Conservation (phyloP, 2,329 filamentous ascomycete species). For the Beauveria australis region DNA sequence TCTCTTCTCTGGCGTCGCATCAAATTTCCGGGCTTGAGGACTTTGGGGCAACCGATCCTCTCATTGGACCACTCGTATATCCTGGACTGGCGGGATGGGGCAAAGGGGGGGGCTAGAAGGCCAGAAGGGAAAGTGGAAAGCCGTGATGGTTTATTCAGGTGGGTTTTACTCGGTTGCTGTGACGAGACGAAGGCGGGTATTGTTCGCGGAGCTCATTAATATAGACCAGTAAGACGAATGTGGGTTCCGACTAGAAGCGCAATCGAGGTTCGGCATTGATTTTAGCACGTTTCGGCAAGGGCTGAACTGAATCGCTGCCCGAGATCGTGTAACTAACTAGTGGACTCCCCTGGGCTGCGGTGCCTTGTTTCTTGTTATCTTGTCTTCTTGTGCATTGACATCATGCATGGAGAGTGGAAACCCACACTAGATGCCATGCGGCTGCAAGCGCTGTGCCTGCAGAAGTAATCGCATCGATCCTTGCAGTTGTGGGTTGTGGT, state of each 20-base stretch:
- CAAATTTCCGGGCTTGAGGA: conserved; percentile 5
- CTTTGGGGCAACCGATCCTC: background rate
- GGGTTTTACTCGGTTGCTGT: no score
- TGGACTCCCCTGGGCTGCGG: background rate
- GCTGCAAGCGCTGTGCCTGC: background rate
- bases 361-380: background rate
- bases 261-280: background rate
- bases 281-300: background rate
- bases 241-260: background rate
- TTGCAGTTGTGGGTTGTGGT: background rate
- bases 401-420: background rate
- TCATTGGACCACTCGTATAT: background rate
- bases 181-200: no score
- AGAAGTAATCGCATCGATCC: background rate
- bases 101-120: background rate
- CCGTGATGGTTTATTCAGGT: no score
- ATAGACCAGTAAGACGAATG: background rate
- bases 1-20: background rate
- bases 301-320: conserved; percentile 6
- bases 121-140: background rate
- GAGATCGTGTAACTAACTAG: background rate
- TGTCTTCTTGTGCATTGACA: background rate
- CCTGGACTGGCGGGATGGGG: background rate
- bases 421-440: conserved; percentile 3
- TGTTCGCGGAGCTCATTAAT: no score